Evolutionary conservation across 1,284 basidiomycete genomes (phyloP), one percentile per base, ranked within the genome.

Genomic region (Dichomitus squalens): DNA sequence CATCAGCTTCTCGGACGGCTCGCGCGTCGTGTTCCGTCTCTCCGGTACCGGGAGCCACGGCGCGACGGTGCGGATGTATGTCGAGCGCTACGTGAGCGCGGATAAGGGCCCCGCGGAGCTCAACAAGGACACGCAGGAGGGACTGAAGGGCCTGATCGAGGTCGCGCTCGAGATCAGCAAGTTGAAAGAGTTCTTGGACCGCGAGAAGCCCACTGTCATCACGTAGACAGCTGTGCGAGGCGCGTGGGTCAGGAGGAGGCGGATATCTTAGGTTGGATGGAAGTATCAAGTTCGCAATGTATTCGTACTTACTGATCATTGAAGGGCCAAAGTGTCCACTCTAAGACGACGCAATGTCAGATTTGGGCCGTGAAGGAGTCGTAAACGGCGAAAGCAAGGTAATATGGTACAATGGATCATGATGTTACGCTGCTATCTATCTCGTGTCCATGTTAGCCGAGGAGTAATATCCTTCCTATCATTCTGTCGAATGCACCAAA

Each of bases 31-130:
- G 59, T 98, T 98, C 84, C 86, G 97, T 56, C 79, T 99, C 53
- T 95, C 92, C 63, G 96, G 97, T 49, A 99, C 97, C 0, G 96
- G 96, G 18, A 94, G 90, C 64, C 90, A 94, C 47, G 96, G 96
- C 48, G 97, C 97, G 18, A 99, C 97, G 9, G 92, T 96, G 53
- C 81, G 93, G 62, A 82, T 96, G 84, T 96, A 96, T 69, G 87
- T 95, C 40, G 93, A 96, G 76, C 88, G 96, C 73, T 99, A 99
- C 76, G 87, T 94, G 52, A 75, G 77, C 21, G 73, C 84, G n/a
- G 77, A 82, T 33, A 90, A 92, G 66, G 88, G 95, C 62, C 75
- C 79, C 60, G 76, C 70, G 58, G 95, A 94, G 76, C 90, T 96
- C 69, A 79, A 72, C 52, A 79, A 83, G 66, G 84, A 92, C 58